Base-by-base conservation (phyloP, 208 protist genomes). In the Acanthamoeba polyphaga region DNA sequence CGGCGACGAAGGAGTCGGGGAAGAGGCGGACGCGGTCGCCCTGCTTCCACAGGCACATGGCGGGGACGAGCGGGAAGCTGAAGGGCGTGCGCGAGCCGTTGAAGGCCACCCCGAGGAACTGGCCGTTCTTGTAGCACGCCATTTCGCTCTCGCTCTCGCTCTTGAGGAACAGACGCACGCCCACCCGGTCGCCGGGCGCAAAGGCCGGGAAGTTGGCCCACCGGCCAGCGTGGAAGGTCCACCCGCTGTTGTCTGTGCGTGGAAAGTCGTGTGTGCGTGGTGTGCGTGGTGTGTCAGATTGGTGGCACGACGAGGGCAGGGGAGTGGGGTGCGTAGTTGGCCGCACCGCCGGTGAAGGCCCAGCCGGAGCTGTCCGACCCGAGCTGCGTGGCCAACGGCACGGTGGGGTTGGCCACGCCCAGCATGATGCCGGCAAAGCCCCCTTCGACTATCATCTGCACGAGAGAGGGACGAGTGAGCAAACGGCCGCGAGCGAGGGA, bases 101-200 rank as follows among this genome's bases (percentile, higher is more conserved):
- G 32, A 88, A 88, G n/a, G 80, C 80, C 46, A 88, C 53, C 27
- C 80, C 80, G 27, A 88, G 80, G 80, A 88, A 88, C 80, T 88
- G 43, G 22, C 80, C 80, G 29, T 88, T 88, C 53, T 88, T 88
- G 80, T 64, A 88, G 46, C 80, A 88, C 24, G 51, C 46, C 80
- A 88, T 88, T 24, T 88, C 80, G 53, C 46, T 88, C 53, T 64
- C 80, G 32, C 19, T 29, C 46, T 88, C 80, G 53, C 53, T 88
- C 80, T 60, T 88, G 27, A 88, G 43, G 80, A 49, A 88, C 27
- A 88, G 46, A 1, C 80, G 46, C 29, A 88, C 27, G 27, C 80
- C 80, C 7, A 88, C 80, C 6, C 80, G 46, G 80, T 88, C 80
- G 53, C 80, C 80, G 22, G 80, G 80, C 27, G 51, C 53, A 88